Evolutionary conservation across 2,329 filamentous ascomycete genomes (phyloP), one percentile per base, ranked within the genome.

Genomic region (Madurella mycetomatis): DNA sequence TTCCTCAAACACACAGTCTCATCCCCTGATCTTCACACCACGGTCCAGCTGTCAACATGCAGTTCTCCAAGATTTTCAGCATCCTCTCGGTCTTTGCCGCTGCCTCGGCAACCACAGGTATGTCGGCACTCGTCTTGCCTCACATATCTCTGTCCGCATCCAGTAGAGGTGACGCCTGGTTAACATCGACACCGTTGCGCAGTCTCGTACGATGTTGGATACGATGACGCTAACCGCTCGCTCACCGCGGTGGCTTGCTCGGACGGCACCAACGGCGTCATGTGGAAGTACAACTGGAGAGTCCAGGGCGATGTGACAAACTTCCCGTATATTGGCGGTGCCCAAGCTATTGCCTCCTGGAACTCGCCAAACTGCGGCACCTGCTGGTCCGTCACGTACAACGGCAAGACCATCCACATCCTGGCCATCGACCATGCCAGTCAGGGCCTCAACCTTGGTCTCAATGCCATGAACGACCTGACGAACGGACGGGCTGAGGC

Each of bases 131-230:
- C 19, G 40, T n/a, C 40, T 15, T 43, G 40, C 13, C 46, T 30
- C 25, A 31, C 34, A 5, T 37, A 5, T 31, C 17, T 11, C 46
- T 44, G 40, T 18, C 30, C 30, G 25, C 31, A n/a, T 16, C 18
- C 17, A 11, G 39, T 47, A 13, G 34, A 37, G 34, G 11, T 2
- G 13, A 16, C 17, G 30, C 31, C 16, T 49, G 17, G 53, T 42
- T 39, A 31, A 42, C 39, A 9, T 4, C 7, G 11, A 4, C 34
- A 11, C 13, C 34, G 34, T 9, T 9, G 3, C 48, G 69, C 65
- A 69, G 86, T 91, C 65, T 86, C 85, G 60, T 92, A 85, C 71
- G 88, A 92, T 72, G 72, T 73, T 17, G 83, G 79, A 66, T 94
- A 89, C 73, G 88, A 92, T 66, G 73, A 85, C 59, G 68, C 67